Conservation (phyloP, 2,329 filamentous ascomycete species). For the Aspergillaceae sp. region DNA sequence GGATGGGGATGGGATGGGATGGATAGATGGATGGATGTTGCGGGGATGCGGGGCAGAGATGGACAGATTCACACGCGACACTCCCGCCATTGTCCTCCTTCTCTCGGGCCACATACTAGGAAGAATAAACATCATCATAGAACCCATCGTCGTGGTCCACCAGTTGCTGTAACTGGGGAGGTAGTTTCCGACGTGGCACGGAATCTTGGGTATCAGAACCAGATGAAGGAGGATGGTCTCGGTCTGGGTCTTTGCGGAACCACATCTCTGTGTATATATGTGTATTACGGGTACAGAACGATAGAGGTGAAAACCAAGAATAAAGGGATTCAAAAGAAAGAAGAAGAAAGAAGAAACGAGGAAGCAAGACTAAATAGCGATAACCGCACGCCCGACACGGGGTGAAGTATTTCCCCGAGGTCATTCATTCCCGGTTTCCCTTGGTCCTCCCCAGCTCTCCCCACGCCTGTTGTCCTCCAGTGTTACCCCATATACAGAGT, state of each 20-base stretch:
- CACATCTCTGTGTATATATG: no score
- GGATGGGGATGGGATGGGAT: neutral
- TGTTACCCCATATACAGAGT: neutral
- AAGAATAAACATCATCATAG: slow-evolving; percentile 68
- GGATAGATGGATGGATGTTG: neutral
- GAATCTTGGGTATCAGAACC: slow-evolving; percentile 22
- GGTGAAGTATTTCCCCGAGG: slow-evolving; percentile 17
- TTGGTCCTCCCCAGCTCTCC: neutral
- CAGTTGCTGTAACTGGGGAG: slow-evolving; percentile 47
- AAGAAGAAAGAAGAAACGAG: neutral
- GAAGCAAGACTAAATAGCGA: neutral
- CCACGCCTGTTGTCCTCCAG: neutral
- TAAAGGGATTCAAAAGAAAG: slow-evolving; percentile 3
- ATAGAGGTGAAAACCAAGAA: neutral
- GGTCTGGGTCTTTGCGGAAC: slow-evolving; percentile 2
- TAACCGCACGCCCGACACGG: slow-evolving; percentile 15
- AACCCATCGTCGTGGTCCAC: slow-evolving; percentile 60
- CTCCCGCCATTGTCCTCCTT: neutral
- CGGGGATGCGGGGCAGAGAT: slow-evolving; percentile 2
- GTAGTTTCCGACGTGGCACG: slow-evolving; percentile 44
- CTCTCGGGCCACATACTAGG: slow-evolving; percentile 53
- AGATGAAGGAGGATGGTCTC: slow-evolving; percentile 6
- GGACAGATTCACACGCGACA: slow-evolving; percentile 1
- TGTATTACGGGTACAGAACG: neutral
- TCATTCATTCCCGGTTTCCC: slow-evolving; percentile 7